Evolutionary conservation across 2,329 filamentous ascomycete genomes (phyloP), one percentile per base, ranked within the genome.

Genomic region (Pseudonectria foliicola): DNA sequence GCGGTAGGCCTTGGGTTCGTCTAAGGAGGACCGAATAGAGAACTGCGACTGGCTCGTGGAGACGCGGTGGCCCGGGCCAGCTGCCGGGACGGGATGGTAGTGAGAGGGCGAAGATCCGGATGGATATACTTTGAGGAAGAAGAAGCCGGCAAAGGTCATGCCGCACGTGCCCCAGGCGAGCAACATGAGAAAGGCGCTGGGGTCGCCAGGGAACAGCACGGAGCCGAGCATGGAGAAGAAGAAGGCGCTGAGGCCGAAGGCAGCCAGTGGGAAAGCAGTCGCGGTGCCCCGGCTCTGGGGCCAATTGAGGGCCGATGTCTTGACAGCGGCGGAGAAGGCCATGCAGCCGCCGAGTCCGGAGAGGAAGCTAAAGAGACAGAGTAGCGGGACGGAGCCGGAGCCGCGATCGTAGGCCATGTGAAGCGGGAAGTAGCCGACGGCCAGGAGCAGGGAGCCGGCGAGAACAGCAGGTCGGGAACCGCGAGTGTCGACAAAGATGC

Each of bases 201-300:
- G 92, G 51, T 93, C 79, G 26, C 87, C 86, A 3, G 86, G 85
- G 54, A 95, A 89, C 27, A 86, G 66, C 30, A 93, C 55, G 13
- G 78, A 77, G 14, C 87, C 85, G 24, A 93, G 63, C 3, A 81
- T 71, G 1, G 92, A 90, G 64, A 95, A 98, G 67, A 96, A 94
- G 63, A 98, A 92, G 35, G 92, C 92, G 57, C 89, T 95, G 38
- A 98, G 66, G 3, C 92, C 92, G 55, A 96, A 96, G 3, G 86
- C 89, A 37, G 92, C 86, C 37, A 96, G 64, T 6, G 92, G 90
- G 50, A 96, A 92, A 2, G 89, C 89, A 6, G 92, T 96, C 6
- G 92, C 92, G 4, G 90, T 95, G 36, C 92, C 92, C 44, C 92
- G 78, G 57, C 94, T 83, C 39, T 82, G 76, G 10, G 90, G 90